Evolutionary conservation across 2,329 filamentous ascomycete genomes (phyloP), one percentile per base, ranked within the genome.

Genomic region (Tolypocladium ophioglossoides): DNA sequence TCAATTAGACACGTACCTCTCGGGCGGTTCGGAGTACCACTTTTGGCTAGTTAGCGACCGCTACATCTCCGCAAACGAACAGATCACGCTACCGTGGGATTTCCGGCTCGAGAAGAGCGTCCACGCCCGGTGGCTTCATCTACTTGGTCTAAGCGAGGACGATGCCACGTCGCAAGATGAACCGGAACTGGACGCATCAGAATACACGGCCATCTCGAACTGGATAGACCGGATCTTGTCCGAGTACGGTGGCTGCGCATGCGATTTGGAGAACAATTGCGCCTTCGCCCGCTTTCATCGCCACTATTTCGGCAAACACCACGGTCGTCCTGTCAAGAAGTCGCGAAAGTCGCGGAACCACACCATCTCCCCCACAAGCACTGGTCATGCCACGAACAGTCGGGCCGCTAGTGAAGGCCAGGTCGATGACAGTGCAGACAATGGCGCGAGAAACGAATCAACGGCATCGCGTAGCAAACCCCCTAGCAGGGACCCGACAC

Each of bases 21-120:
- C 89, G 2, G 85, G 84, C 49, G 79, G 80, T 4, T 85, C 84
- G 1, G 86, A 92, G 59, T 95, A 92, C 65, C 89, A 94, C 66
- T 96, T 97, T 68, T 96, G 92, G 81, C 85, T 96, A 58, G 83
- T 96, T 56, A 91, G 90, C 62, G 89, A 89, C 61, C 81, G 87
- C 52, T 78, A 85, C 39, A 91, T 97, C 54, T 70, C 78, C 18
- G 75, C 83, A 1, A 75, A 78, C 41, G 82, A 84, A 62, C 81
- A 84, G 62, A 82, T 80, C 63, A 89, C 76, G 30, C 80, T 78
- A 61, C 80, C 74, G 52, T 89, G 77, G 89, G 89, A 83, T 64
- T 92, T 78, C 71, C 81, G 70, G 59, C 79, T 78, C 60, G 80
- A 74, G 62, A 86, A 75, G 65, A 79, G 72, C 57, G 71, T 76